Evolutionary conservation across 176 grass and related monocot genomes (phyloP).

Genomic region (Hyparrhenia diplandra): DNA sequence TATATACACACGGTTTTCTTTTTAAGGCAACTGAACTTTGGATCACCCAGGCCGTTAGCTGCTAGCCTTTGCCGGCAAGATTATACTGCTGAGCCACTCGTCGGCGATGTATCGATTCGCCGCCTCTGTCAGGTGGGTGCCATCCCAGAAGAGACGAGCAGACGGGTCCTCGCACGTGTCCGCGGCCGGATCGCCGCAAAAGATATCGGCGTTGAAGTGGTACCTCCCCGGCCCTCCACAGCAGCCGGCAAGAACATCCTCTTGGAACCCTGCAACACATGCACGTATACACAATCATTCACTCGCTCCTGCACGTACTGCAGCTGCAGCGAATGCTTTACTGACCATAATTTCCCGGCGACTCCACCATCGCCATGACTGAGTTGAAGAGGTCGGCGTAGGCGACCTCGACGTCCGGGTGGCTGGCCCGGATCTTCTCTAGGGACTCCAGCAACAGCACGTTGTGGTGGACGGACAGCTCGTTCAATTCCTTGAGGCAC

Average conservation of each 20-base stretch:
- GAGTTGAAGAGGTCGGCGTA: constrained; percentile 49
- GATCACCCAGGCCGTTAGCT: too few species aligned
- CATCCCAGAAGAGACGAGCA: constrained; percentile 31
- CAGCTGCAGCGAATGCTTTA: too few species aligned
- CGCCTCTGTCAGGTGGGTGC: constrained; percentile 30
- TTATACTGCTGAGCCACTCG: not conserved
- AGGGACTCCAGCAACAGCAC: constrained; percentile 5
- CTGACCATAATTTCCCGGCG: too few species aligned
- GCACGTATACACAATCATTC: too few species aligned
- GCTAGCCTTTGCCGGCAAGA: too few species aligned
- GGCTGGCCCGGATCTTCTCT: constrained; percentile 17
- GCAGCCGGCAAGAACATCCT: constrained; percentile 10
- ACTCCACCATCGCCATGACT: too few species aligned
- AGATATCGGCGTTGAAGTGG: not conserved
- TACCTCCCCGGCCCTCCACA: constrained; percentile 29
- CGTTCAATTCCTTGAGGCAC: constrained; percentile 42
- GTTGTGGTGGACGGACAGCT: constrained; percentile 44
- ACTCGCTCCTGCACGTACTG: too few species aligned
- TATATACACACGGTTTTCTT: too few species aligned
- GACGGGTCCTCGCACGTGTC: constrained; percentile 12
- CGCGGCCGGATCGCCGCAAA: not conserved
- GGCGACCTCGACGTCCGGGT: constrained; percentile 27
- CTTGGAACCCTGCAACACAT: constrained; percentile 16
- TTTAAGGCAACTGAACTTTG: too few species aligned
- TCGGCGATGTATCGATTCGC: constrained; percentile 14